These are phyloP conservation scores for Leccinellum luteum DNA, from an alignment of 768 basidiomycete species.

Conservation along the genomic window DNA sequence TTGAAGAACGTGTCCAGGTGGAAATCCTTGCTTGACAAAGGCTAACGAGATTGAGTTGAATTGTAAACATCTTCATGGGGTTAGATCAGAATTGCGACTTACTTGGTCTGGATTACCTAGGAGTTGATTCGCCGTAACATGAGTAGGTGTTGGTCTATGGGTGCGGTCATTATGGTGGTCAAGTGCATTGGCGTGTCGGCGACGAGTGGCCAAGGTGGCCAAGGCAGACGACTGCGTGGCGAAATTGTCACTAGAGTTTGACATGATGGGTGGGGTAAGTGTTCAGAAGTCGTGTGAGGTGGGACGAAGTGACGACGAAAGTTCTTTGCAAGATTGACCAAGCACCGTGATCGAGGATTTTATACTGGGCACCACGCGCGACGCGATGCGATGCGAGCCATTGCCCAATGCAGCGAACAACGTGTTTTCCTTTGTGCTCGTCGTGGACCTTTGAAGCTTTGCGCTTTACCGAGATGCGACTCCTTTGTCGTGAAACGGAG, in stretches of 20 bases:
- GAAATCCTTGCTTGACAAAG: slow-evolving; percentile 38
- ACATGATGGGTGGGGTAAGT: neutral
- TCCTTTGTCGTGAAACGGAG: slow-evolving; percentile 10
- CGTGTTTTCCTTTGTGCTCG: slow-evolving; percentile 11
- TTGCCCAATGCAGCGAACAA: neutral
- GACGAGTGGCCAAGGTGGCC: neutral
- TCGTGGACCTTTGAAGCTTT: neutral
- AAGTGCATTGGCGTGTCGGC: neutral
- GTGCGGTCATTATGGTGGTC: neutral
- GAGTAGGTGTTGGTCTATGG: neutral
- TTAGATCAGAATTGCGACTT: neutral
- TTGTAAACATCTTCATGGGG: neutral
- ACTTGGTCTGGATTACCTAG: slow-evolving; percentile 1
- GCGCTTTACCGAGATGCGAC: neutral
- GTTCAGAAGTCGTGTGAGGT: neutral
- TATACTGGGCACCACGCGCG: slow-evolving; percentile 9
- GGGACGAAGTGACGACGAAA: neutral
- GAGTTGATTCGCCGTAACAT: neutral
- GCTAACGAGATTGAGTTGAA: neutral
- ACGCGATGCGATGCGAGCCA: neutral
- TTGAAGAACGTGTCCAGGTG: slow-evolving; percentile 47
- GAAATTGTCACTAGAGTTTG: neutral
- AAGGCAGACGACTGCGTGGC: neutral
- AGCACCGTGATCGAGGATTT: no score
- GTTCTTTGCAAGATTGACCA: neutral